Conservation (phyloP, 257 asterid genomes). For the Penstemon davidsonii region DNA sequence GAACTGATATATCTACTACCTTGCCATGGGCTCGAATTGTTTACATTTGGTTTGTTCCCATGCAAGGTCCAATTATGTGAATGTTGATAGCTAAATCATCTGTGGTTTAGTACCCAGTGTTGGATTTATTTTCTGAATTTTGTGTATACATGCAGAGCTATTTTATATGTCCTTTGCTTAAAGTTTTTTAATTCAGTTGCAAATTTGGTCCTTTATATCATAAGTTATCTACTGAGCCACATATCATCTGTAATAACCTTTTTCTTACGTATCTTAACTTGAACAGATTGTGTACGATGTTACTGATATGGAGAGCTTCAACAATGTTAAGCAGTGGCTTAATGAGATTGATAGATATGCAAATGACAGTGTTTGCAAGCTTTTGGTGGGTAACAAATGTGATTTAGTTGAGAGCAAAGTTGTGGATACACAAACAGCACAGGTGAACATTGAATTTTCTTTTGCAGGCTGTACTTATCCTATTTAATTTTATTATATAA, state of each 20-base stretch:
- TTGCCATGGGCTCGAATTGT: too few relatives aligned
- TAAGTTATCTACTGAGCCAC: not conserved
- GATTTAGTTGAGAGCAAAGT: conserved; percentile 90
- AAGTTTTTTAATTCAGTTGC: not conserved
- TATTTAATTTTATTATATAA: not conserved
- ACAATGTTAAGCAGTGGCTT: conserved; percentile 96
- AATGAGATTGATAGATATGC: conserved; percentile 95
- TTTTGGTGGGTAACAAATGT: conserved; percentile 93
- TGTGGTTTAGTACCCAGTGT: not conserved
- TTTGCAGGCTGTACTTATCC: not conserved
- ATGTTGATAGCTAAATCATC: not conserved
- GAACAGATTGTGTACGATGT: conserved; percentile 89
- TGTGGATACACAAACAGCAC: conserved; percentile 79
- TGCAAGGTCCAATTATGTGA: not conserved
- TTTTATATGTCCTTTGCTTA: too few relatives aligned
- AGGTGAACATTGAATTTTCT: conserved; percentile 41
- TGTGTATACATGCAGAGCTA: not conserved
- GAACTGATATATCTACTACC: not conserved
- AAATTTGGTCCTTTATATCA: not conserved
- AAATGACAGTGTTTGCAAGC: conserved; percentile 96
- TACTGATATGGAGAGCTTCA: conserved; percentile 97
- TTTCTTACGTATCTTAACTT: conserved; percentile 30
- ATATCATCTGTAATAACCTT: not conserved
- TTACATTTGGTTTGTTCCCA: too few relatives aligned
- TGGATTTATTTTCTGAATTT: not conserved